Evolutionary conservation across 805 yeast genomes (phyloP), one percentile per base, ranked within the genome.

Genomic region (Starmera amethionina): DNA sequence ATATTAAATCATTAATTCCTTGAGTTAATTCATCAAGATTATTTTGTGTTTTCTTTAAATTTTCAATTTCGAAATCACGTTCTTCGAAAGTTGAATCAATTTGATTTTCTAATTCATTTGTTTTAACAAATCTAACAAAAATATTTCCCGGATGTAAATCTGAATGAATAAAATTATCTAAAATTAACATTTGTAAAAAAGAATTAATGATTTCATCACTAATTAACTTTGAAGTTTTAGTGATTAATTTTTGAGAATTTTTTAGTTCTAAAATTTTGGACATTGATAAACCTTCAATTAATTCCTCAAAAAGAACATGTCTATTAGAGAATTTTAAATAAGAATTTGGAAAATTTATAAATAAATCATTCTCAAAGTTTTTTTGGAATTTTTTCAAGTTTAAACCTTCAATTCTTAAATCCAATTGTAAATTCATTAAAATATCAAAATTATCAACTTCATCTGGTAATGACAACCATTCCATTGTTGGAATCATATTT

Each of bases 141-240:
- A 93, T 85, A 58, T 93, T 93, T 4, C 99, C 99, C 0, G 98
- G 97, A 50, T 93, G 99, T 43, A 93, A 67, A 63, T 93, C 99
- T 0, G 97, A 90, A 59, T 93, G 99, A 35, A 89, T 86, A 59
- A 93, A 93, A 58, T 93, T 89, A 63, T 93, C 95, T 40, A 90
- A 62, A 39, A 93, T 82, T 46, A 93, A 68, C 99, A 93, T 93
- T 52, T 88, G 83, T 46, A 93, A 66, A 51, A 93, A 93, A 4
- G 97, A 84, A 57, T 93, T 95, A 19, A 93, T 75, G 8, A 95
- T 84, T 46, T 82, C 82, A 52, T 84, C 88, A 53, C 88, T 79
- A 27, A 81, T 67, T 51, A 75, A 78, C 48, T 78, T 79, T 13
- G 89, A 78, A 34, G 86, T 68, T 58, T 54, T 67, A 38, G 53